Evolutionary conservation across 163 green algal species (phyloP).

Genomic region (Scenedesmus sp.): DNA sequence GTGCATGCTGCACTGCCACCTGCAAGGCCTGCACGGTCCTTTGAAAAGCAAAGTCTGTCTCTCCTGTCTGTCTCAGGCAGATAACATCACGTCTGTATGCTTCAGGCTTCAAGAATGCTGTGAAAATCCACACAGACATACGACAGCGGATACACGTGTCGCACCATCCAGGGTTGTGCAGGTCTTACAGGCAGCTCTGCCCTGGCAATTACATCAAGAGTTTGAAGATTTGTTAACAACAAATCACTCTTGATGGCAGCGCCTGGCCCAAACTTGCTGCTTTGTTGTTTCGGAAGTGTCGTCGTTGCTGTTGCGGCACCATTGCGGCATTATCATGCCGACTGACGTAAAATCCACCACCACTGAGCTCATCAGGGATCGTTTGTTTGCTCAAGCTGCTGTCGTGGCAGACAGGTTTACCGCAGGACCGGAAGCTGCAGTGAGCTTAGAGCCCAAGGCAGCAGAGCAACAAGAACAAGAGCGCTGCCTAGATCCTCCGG

Average conservation of each 20-base stretch:
- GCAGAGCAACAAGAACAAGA: not conserved
- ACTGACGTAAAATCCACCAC: not conserved
- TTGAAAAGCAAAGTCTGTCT: no score
- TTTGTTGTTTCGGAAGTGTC: not conserved
- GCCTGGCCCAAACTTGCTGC: not conserved
- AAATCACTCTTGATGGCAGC: not conserved
- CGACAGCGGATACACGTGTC: no score
- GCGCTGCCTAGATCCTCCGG: slow-evolving; percentile 38
- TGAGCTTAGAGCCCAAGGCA: not conserved
- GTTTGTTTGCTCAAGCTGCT: not conserved
- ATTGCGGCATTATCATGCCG: not conserved
- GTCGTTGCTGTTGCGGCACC: slow-evolving; percentile 1
- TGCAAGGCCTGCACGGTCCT: no score
- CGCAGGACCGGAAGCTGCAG: not conserved
- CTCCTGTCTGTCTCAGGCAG: no score
- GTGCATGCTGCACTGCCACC: no score
- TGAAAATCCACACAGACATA: no score
- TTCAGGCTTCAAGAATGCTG: no score
- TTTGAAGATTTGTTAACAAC: no score
- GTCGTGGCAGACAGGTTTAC: not conserved
- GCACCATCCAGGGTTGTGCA: no score
- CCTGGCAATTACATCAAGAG: no score
- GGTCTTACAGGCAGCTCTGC: no score
- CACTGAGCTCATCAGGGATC: slow-evolving; percentile 9
- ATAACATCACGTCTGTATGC: no score